These are phyloP conservation scores for Anthostomella pinea DNA, from an alignment of 2,329 filamentous ascomycete species.

Conservation along the genomic window DNA sequence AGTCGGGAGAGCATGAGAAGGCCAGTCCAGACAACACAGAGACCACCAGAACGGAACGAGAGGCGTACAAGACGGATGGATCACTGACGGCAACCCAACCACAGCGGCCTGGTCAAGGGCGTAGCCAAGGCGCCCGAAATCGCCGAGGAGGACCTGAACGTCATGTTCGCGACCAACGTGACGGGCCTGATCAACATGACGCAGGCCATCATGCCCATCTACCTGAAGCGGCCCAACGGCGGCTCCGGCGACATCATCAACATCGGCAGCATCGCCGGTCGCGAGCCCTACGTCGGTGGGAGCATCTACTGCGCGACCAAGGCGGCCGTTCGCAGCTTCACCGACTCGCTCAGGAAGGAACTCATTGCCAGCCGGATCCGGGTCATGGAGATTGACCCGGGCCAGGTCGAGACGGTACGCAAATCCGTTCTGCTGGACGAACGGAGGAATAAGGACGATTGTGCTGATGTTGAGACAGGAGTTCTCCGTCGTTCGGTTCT, in stretches of 20 bases:
- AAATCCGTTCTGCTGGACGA: not conserved
- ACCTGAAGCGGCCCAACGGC: conserved; percentile 70
- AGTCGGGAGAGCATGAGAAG: no score
- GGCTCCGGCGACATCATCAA: conserved; percentile 94
- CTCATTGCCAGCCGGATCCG: conserved; percentile 67
- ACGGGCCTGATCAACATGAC: conserved; percentile 96
- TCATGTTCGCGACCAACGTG: conserved; percentile 93
- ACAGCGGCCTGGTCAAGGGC: conserved; percentile 82
- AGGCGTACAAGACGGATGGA: no score
- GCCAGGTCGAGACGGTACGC: conserved; percentile 68
- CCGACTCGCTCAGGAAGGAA: conserved; percentile 68
- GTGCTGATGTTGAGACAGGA: conserved; percentile 39
- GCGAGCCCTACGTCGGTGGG: conserved; percentile 69
- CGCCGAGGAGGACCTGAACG: conserved; percentile 72
- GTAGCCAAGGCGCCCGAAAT: conserved; percentile 85
- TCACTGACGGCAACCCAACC: no score
- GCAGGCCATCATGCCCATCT: conserved; percentile 81
- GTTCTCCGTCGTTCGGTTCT: conserved; percentile 73
- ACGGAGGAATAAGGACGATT: not conserved
- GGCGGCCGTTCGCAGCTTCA: conserved; percentile 70
- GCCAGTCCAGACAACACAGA: no score
- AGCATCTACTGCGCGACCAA: conserved; percentile 80
- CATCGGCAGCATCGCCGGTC: conserved; percentile 59
- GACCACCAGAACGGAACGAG: no score
- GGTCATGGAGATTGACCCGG: conserved; percentile 72